Evolutionary conservation across 805 yeast species (phyloP).

Genomic region (Kodamaea lidongshanica): DNA sequence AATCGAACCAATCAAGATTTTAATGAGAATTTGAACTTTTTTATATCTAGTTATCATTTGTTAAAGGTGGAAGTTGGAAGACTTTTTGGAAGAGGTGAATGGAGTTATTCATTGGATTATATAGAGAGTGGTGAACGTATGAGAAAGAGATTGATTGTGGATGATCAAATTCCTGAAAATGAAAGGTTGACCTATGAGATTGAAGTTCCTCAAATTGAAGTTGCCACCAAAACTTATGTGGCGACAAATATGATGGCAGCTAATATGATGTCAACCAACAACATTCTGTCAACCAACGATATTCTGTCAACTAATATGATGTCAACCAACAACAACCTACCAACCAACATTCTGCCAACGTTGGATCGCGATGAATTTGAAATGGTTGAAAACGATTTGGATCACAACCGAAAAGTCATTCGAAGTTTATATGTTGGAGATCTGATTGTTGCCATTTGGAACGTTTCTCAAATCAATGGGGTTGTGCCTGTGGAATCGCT

Average conservation of each 20-base stretch:
- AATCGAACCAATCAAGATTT: constrained; percentile 59
- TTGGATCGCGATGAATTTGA: constrained; percentile 1
- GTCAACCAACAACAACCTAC: too few species aligned
- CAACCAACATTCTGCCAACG: too few species aligned
- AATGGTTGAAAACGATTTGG: constrained; percentile 37
- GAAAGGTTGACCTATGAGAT: constrained; percentile 38
- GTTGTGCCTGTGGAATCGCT: constrained; percentile 72
- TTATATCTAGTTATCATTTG: constrained; percentile 41
- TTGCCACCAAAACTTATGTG: too few species aligned
- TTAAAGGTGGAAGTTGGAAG: constrained; percentile 47
- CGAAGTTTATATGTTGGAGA: constrained; percentile 67
- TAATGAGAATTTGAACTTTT: constrained; percentile 51
- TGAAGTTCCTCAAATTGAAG: constrained; percentile 40
- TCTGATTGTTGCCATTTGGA: constrained; percentile 64
- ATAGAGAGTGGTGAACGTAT: constrained; percentile 67
- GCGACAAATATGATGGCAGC: constrained; percentile 11
- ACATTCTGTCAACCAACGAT: too few species aligned
- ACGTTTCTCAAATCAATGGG: constrained; percentile 69
- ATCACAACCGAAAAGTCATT: constrained; percentile 67
- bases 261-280: too few species aligned
- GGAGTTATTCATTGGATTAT: constrained; percentile 50
- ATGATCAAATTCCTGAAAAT: constrained; percentile 41
- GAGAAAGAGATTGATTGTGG: constrained; percentile 55
- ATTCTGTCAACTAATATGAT: too few species aligned
- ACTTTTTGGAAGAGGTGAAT: constrained; percentile 18